These are phyloP conservation scores for Ramaria sp. DNA, from an alignment of 768 basidiomycete species.

Conservation along the genomic window DNA sequence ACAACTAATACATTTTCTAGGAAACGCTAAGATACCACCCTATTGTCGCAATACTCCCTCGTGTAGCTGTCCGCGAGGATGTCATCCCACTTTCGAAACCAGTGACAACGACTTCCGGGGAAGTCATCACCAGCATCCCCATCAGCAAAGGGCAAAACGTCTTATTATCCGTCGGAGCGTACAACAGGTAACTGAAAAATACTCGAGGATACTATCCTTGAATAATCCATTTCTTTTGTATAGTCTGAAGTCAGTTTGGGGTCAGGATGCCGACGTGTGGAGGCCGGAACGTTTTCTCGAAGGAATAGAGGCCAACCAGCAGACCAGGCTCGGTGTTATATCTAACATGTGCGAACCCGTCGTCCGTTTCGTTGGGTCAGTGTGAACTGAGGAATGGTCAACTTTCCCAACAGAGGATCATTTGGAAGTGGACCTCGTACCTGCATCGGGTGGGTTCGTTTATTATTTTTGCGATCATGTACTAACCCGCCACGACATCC, in stretches of 20 bases:
- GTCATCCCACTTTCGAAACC: conserved; percentile 48
- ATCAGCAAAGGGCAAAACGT: too few relatives aligned
- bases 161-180: too few relatives aligned
- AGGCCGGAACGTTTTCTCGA: conserved; percentile 21
- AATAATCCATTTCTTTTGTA: too few relatives aligned
- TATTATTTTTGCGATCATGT: background rate
- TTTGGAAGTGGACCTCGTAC: too few relatives aligned
- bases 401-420: background rate
- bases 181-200: conserved; percentile 17
- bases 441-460: conserved; percentile 1
- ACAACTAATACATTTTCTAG: conserved; percentile 14
- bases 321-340: too few relatives aligned
- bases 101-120: conserved; percentile 34
- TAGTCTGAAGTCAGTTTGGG: too few relatives aligned
- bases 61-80: conserved; percentile 41
- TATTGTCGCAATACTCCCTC: conserved; percentile 37
- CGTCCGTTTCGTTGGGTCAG: background rate
- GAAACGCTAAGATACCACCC: conserved; percentile 48
- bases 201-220: background rate
- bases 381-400: background rate
- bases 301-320: too few relatives aligned
- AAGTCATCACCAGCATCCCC: too few relatives aligned
- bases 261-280: conserved; percentile 20
- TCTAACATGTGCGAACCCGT: conserved; percentile 1
- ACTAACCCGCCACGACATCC: background rate